These are phyloP conservation scores for Podosphaera xanthii DNA, from an alignment of 2,329 filamentous ascomycete genomes.

Conservation along the genomic window DNA sequence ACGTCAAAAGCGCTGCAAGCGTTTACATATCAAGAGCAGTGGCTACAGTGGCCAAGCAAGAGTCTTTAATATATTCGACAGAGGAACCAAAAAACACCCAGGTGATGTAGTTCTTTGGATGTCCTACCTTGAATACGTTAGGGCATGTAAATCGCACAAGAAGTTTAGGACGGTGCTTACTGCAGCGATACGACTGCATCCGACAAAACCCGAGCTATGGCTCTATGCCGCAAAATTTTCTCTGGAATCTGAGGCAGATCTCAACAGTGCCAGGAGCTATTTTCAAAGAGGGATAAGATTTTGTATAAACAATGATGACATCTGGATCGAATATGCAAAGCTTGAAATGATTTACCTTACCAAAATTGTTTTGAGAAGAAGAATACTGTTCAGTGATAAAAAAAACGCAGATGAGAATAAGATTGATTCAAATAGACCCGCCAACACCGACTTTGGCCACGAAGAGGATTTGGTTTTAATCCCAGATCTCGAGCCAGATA, in stretches of 20 bases:
- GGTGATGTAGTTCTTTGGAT: slow-evolving; percentile 68
- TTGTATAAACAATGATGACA: slow-evolving; percentile 45
- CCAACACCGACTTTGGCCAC: slow-evolving; percentile 9
- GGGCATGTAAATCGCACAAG: slow-evolving; percentile 41
- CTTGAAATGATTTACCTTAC: slow-evolving; percentile 82
- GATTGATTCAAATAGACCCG: slow-evolving; percentile 24
- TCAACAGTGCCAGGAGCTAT: slow-evolving; percentile 63
- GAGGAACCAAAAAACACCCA: slow-evolving; percentile 64
- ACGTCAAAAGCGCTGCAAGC: slow-evolving; percentile 59
- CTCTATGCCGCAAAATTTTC: slow-evolving; percentile 57
- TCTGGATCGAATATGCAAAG: slow-evolving; percentile 82
- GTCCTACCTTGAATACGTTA: slow-evolving; percentile 67
- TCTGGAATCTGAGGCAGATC: slow-evolving; percentile 62
- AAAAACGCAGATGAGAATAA: slow-evolving; percentile 20
- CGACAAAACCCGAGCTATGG: slow-evolving; percentile 66
- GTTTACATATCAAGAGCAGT: slow-evolving; percentile 50
- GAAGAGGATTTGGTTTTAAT: slow-evolving; percentile 32
- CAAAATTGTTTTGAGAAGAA: slow-evolving; percentile 53
- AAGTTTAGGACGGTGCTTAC: slow-evolving; percentile 41
- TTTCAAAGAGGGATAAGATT: slow-evolving; percentile 81
- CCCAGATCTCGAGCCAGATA: slow-evolving; percentile 23
- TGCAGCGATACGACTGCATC: slow-evolving; percentile 61
- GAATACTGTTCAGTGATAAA: slow-evolving; percentile 38
- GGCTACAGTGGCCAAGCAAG: slow-evolving; percentile 55
- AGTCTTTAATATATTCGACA: slow-evolving; percentile 74